Conservation (phyloP, 805 yeast genomes). For the Clavispora phyllophila region DNA sequence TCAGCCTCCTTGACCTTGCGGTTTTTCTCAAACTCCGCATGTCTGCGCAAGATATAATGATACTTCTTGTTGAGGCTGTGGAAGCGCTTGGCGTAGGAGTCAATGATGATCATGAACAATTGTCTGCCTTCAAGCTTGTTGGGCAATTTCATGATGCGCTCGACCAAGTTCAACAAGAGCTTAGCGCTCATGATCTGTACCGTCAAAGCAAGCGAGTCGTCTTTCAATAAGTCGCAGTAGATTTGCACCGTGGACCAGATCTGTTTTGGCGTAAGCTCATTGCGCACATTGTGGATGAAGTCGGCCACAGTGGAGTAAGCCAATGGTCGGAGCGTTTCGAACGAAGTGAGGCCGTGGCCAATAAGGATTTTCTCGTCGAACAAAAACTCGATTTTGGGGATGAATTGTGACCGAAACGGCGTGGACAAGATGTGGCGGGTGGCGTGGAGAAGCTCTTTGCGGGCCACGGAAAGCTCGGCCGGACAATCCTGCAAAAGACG, state of each 20-base stretch:
- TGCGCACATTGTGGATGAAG: constrained; percentile 85
- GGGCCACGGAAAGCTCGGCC: constrained; percentile 81
- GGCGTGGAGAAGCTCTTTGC: constrained; percentile 90
- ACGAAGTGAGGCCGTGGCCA: constrained; percentile 89
- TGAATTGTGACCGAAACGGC: constrained; percentile 72
- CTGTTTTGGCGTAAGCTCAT: constrained; percentile 74
- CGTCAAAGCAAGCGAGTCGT: constrained; percentile 74
- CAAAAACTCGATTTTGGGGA: constrained; percentile 78
- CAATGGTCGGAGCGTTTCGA: constrained; percentile 83
- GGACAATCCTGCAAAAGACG: constrained; percentile 93
- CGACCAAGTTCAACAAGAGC: constrained; percentile 79
- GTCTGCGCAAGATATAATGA: constrained; percentile 58
- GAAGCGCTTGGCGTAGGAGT: constrained; percentile 82
- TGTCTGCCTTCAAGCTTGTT: constrained; percentile 80
- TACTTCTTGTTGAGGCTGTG: constrained; percentile 69
- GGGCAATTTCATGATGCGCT: constrained; percentile 76
- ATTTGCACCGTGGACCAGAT: constrained; percentile 83
- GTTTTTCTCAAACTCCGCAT: constrained; percentile 46
- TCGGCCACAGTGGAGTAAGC: constrained; percentile 97
- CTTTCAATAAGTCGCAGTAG: constrained; percentile 76
- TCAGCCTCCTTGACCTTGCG: constrained; percentile 38
- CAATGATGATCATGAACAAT: constrained; percentile 77
- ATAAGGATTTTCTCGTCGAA: constrained; percentile 84
- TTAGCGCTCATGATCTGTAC: constrained; percentile 97
- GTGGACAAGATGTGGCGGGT: constrained; percentile 93